Evolutionary conservation across 208 protist species (phyloP).

Genomic region (Strigomonas galati): DNA sequence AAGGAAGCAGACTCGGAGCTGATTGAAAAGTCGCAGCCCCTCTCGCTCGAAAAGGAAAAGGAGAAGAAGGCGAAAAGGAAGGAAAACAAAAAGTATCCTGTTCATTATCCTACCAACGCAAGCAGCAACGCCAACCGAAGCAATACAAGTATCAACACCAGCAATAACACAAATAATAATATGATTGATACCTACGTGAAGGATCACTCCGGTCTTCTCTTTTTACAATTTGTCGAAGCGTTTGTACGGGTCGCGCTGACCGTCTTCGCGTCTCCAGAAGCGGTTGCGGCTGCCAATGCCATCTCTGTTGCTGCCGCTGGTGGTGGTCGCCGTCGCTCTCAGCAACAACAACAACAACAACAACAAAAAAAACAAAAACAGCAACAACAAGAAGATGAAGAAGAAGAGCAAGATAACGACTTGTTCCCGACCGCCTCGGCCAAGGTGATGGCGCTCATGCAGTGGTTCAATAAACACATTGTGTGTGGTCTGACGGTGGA

Average conservation of each 20-base stretch:
- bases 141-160: too few relatives aligned
- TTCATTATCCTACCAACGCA: too few relatives aligned
- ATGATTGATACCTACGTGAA: slow-evolving; percentile 12
- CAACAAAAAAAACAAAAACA: too few relatives aligned
- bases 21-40: too few relatives aligned
- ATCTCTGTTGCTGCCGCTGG: slow-evolving; percentile 18
- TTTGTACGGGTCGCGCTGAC: slow-evolving; percentile 75
- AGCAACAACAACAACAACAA: too few relatives aligned
- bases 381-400: background rate
- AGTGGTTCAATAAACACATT: slow-evolving; percentile 72
- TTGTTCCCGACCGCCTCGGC: slow-evolving; percentile 48
- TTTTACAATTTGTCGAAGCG: slow-evolving; percentile 59
- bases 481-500: slow-evolving; percentile 22
- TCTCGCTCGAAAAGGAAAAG: too few relatives aligned
- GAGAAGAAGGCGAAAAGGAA: too few relatives aligned
- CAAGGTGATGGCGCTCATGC: slow-evolving; percentile 60
- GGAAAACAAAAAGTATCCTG: too few relatives aligned
- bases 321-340: too few relatives aligned
- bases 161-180: slow-evolving; percentile 5
- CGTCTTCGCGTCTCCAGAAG: slow-evolving; percentile 49
- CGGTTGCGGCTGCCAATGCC: slow-evolving; percentile 14
- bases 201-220: slow-evolving; percentile 38
- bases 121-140: background rate
- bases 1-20: too few relatives aligned
- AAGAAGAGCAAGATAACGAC: background rate